Base-by-base conservation (phyloP, 305 asterid genomes). In the Solanum hybrid region DNA sequence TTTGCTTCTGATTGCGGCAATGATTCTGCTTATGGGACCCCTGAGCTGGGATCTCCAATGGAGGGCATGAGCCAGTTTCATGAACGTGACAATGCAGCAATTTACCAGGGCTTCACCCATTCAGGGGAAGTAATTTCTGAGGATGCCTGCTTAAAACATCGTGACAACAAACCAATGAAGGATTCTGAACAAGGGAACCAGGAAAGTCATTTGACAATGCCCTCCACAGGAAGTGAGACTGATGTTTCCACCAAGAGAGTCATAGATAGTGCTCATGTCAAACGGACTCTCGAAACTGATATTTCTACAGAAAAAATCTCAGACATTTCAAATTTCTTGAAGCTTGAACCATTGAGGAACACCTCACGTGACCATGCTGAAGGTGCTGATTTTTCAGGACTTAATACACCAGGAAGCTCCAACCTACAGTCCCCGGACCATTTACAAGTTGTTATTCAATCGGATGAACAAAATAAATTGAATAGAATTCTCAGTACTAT, bases 391-490 rank as follows among this genome's bases (percentile, higher is more conserved):
- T 85, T 90, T 87, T 87, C 91, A 73, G 72, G 77, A 82, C 78
- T 19, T 31, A 89, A 82, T 71, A 34, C 77, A 19, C 85, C 51
- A 87, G 79, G 87, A 69, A 86, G 86, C 89, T 88, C 89, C 36
- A 93, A 87, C 71, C 86, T 90, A 86, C 92, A 85, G 90, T 88
- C 89, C 64, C 66, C 88, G 71, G 89, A 87, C 73, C 91, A 91
- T 89, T 76, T 90, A 37, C 80, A 73, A 89, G 89, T 92, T 24
- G 88, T 89, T 90, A 89, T 95, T 89, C 95, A 94, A 86, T 69
- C 66, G 71, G 94, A 91, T 69, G 93, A 92, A 88, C 91, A 88
- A 85, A 92, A 90, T 87, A 93, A 92, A 91, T 80, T 95, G 91
- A 89, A 91, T 90, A 93, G 93, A 82, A 89, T 92, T 91, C 92